These are phyloP conservation scores for Pseudogymnoascus sp. DNA, from an alignment of 2,329 filamentous ascomycete species.

Conservation along the genomic window DNA sequence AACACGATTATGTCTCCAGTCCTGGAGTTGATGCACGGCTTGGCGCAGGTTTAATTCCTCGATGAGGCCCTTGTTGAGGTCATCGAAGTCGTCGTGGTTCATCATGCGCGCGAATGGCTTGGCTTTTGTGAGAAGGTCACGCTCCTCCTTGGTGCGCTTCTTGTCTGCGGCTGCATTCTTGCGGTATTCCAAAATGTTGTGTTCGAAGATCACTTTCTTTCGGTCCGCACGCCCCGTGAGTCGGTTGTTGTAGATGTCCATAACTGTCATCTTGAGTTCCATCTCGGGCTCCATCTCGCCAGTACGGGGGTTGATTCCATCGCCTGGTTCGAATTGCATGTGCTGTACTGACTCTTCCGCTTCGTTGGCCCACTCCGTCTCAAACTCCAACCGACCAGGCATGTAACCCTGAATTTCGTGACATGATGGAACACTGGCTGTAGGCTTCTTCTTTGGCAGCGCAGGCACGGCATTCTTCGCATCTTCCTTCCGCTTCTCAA, in stretches of 20 bases:
- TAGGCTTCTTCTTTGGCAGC: constrained; percentile 90
- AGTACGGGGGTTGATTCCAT: constrained; percentile 77
- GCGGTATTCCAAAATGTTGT: constrained; percentile 84
- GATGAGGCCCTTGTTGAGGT: constrained; percentile 73
- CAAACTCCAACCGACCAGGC: constrained; percentile 93
- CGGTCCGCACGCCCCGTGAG: constrained; percentile 85
- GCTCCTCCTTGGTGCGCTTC: constrained; percentile 91
- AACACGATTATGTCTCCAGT: constrained; percentile 82
- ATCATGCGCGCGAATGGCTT: constrained; percentile 97
- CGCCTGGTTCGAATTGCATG: constrained; percentile 96
- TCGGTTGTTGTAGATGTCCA: constrained; percentile 95
- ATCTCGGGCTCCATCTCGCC: constrained; percentile 90
- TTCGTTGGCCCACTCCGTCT: constrained; percentile 95
- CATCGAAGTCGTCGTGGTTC: constrained; percentile 85
- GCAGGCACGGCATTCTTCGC: constrained; percentile 76
- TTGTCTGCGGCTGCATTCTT: constrained; percentile 87
- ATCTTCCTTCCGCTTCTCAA: constrained; percentile 82
- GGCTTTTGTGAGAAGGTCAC: constrained; percentile 81
- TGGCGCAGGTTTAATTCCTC: constrained; percentile 87
- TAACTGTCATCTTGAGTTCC: constrained; percentile 93
- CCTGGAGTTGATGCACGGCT: constrained; percentile 83
- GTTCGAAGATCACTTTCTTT: constrained; percentile 95
- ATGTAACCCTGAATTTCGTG: constrained; percentile 99
- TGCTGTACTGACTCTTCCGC: constrained; percentile 96
- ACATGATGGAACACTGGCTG: constrained; percentile 87